Percentiles rank a stretch among this genome's conserved stretches.
These are phyloP conservation scores for Epichloe festucae DNA, from an alignment of 2,329 filamentous ascomycete genomes.

Conservation along the genomic window DNA sequence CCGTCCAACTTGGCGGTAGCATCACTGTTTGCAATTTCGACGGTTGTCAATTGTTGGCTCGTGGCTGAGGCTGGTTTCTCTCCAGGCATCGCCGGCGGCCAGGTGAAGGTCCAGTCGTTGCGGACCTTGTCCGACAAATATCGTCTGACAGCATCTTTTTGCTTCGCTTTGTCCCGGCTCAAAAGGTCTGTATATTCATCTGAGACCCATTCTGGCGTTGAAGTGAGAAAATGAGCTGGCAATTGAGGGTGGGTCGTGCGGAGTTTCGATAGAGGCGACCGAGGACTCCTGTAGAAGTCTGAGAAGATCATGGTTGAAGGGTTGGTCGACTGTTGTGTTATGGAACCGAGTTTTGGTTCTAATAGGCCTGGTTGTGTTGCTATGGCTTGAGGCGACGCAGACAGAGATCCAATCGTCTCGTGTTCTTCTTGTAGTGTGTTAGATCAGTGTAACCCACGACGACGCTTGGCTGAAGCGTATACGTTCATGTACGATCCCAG, in stretches of 20 bases:
- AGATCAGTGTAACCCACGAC: neutral
- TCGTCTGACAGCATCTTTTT: constrained; percentile 48
- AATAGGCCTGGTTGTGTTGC: neutral
- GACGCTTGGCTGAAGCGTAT: neutral
- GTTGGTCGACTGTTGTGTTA: neutral
- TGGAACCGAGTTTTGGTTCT: neutral
- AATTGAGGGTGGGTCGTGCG: constrained; percentile 25
- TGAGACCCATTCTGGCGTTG: constrained; percentile 22
- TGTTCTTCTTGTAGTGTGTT: neutral
- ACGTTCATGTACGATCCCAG: neutral
- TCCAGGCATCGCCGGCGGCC: constrained; percentile 28
- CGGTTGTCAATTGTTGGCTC: neutral
- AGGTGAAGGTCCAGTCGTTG: constrained; percentile 47
- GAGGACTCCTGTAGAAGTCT: constrained; percentile 44
- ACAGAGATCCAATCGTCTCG: neutral
- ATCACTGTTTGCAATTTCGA: neutral
- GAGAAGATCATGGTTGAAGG: constrained; percentile 39
- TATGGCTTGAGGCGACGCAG: neutral
- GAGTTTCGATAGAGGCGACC: constrained; percentile 38
- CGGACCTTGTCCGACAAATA: constrained; percentile 41
- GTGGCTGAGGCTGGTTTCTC: neutral
- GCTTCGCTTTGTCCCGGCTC: constrained; percentile 47
- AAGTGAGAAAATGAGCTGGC: constrained; percentile 16
- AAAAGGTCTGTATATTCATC: constrained; percentile 48
- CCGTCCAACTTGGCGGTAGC: neutral